A percentile compares a stretch with the other conserved stretches of the same genome.
Evolutionary conservation across 2,329 filamentous ascomycete genomes (phyloP).

Genomic region (Beauveria rudraprayagi): DNA sequence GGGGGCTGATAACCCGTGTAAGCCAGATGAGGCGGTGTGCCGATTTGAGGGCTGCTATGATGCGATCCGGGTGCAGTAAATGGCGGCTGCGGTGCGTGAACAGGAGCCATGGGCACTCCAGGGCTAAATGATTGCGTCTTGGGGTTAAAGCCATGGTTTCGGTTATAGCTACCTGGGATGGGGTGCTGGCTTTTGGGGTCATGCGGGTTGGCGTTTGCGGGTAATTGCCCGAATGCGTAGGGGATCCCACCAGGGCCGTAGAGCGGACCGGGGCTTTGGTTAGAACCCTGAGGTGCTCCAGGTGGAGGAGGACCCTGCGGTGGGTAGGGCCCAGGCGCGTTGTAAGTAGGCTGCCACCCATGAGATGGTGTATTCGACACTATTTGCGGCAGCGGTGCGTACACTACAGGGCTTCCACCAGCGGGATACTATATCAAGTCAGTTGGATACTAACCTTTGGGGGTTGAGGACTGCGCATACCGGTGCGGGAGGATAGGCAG

Average conservation of each 20-base stretch:
- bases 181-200: slow-evolving; percentile 72
- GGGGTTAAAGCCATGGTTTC: slow-evolving; percentile 78
- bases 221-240: slow-evolving; percentile 75
- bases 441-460: neutral
- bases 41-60: slow-evolving; percentile 46
- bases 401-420: slow-evolving; percentile 28
- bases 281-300: slow-evolving; percentile 17
- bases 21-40: slow-evolving; percentile 38
- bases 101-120: slow-evolving; percentile 39
- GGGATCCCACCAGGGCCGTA: slow-evolving; percentile 32
- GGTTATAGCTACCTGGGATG: slow-evolving; percentile 74
- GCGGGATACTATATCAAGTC: slow-evolving; percentile 22
- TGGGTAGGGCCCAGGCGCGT: slow-evolving; percentile 22
- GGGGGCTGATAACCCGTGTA: slow-evolving; percentile 42
- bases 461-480: slow-evolving; percentile 27
- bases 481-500: slow-evolving; percentile 37
- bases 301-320: slow-evolving; percentile 17
- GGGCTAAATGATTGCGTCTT: slow-evolving; percentile 91
- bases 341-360: slow-evolving; percentile 31
- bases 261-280: slow-evolving; percentile 15
- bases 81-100: slow-evolving; percentile 39
- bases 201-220: slow-evolving; percentile 59
- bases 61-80: slow-evolving; percentile 42
- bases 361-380: slow-evolving; percentile 22
- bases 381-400: slow-evolving; percentile 28